Conservation (phyloP, 192 early-diverging fungal genomes). For the Gamsiella multidivaricata region DNA sequence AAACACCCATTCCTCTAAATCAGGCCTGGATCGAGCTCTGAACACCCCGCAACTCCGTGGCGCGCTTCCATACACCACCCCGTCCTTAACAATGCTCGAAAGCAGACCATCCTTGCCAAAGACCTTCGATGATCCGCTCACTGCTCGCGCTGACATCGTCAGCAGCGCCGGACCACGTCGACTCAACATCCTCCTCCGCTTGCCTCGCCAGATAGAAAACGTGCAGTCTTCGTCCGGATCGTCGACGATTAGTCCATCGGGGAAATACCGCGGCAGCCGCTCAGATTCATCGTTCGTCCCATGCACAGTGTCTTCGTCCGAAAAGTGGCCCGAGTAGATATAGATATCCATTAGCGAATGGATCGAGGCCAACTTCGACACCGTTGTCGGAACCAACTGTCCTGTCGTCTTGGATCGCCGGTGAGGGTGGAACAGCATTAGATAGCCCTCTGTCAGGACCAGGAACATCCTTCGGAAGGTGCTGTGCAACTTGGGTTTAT, state of each 20-base stretch:
- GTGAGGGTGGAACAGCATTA: constrained; percentile 49
- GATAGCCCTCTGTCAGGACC: constrained; percentile 38
- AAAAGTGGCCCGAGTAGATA: constrained; percentile 53
- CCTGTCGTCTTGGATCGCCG: constrained; percentile 29
- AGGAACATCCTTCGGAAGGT: constrained; percentile 52
- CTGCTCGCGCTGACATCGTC: constrained; percentile 11
- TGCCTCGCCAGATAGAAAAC: constrained; percentile 54
- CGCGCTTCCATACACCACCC: constrained; percentile 29
- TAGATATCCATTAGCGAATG: constrained; percentile 51
- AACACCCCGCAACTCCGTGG: constrained; percentile 31
- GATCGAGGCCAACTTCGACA: constrained; percentile 22
- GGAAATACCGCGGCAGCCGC: constrained; percentile 40
- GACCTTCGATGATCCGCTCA: constrained; percentile 19
- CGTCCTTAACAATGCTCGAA: constrained; percentile 36
- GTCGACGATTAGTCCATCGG: constrained; percentile 47
- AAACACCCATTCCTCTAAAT: constrained; percentile 56
- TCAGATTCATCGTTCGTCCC: constrained; percentile 39
- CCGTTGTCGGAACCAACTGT: constrained; percentile 5
- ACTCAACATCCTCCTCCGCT: constrained; percentile 38
- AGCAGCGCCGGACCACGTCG: constrained; percentile 8
- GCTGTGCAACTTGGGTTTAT: constrained; percentile 20
- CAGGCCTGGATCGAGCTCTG: constrained; percentile 36
- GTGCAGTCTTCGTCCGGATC: constrained; percentile 56
- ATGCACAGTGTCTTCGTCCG: constrained; percentile 45
- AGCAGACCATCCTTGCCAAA: constrained; percentile 30